Base-by-base conservation (phyloP, 306 rosid genomes). In the Prunus campanulata region DNA sequence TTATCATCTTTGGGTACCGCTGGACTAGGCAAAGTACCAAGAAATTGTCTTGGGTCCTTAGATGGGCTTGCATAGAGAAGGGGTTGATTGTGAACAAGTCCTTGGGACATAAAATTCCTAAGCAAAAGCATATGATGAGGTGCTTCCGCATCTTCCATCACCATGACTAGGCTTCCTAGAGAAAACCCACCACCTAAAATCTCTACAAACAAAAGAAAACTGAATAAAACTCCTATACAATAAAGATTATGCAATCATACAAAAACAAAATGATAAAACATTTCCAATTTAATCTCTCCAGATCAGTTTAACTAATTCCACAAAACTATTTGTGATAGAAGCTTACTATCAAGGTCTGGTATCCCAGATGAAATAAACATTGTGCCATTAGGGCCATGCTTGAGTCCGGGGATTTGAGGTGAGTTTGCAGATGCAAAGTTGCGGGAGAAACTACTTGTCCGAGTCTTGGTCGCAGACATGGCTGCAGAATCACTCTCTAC, bases 101-200 rank as follows among this genome's bases (percentile, higher is more conserved):
- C 96, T 78, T 94, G 98, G 74, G 97, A 94, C 96, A 91, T 91
- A 77, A 94, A 94, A 84, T 89, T 91, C 83, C 98, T 85, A 81
- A 94, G 83, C 70, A 94, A 80, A 87, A 91, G 97, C 98, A 94
- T 91, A 84, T 94, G 98, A 89, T 91, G 97, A 75, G 98, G 98
- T 22, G 98, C 97, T 83, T 94, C 97, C 24, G 94, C 87, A 87
- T 94, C 97, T 87, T 94, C 98, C 93, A 94, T 89, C 68, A 91
- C 86, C 91, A 94, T 82, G 46, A 94, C 97, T 55, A 94, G 86
- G 90, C 93, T 94, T 76, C 97, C 97, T 75, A 94, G 68, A 65
- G 94, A 66, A 84, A 87, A 91, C 7, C 98, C 98, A 64, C 98
- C 98, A 6, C 96, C 96, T 74, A 93, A 85, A 78, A 91, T 91